Percentiles rank a stretch among this genome's conserved stretches.
Conservation (phyloP, 1,284 basidiomycete species). For the Sporisorium exsertum region DNA sequence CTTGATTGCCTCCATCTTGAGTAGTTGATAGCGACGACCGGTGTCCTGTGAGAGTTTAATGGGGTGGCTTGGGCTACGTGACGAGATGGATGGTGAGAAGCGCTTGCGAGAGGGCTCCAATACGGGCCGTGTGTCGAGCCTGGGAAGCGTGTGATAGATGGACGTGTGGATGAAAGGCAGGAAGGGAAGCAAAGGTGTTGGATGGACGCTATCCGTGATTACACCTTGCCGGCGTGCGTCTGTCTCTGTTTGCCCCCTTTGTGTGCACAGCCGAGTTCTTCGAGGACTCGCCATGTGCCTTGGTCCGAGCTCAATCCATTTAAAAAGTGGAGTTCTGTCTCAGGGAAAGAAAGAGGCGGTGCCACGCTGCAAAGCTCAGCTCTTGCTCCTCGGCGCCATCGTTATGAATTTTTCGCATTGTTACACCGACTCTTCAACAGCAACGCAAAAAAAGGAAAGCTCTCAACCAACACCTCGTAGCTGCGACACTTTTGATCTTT, state of each 20-base stretch:
- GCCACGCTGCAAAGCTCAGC: conserved; percentile 1
- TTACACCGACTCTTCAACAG: not conserved
- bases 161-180: not conserved
- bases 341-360: not conserved
- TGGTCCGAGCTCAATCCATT: conserved; percentile 2
- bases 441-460: not conserved
- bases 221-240: not conserved
- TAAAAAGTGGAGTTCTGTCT: not conserved
- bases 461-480: not conserved
- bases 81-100: not conserved
- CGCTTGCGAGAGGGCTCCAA: not conserved
- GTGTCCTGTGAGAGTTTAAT: not conserved
- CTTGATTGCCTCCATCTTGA: conserved; percentile 81
- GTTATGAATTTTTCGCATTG: not conserved
- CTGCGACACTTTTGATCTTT: conserved; percentile 6
- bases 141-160: not conserved
- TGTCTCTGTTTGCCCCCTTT: not conserved
- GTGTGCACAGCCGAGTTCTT: conserved; percentile 1
- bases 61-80: not conserved
- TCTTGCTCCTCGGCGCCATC: conserved; percentile 8
- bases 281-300: not conserved
- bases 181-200: not conserved
- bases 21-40: not conserved
- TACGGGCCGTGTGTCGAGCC: not conserved
- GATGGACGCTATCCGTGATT: not conserved